Percentiles rank a stretch among this genome's conserved stretches.
Conservation (phyloP, 805 yeast species). For the Yarrowia keelungensis region DNA sequence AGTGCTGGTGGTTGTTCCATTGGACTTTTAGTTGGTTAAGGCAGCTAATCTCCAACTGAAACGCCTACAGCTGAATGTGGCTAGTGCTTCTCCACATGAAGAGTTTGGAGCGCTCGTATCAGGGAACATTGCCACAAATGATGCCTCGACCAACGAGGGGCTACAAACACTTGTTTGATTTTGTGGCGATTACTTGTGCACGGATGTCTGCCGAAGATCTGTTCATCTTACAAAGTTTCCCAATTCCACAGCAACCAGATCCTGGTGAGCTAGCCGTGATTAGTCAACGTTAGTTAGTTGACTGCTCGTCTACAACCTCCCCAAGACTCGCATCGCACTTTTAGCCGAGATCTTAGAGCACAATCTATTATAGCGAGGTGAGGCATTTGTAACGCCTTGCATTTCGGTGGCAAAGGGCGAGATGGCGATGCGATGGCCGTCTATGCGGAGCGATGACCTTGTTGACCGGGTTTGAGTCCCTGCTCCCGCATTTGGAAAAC, state of each 20-base stretch:
- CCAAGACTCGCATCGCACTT: neutral
- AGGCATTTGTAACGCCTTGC: conserved; percentile 2
- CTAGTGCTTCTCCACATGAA: no score
- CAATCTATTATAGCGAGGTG: conserved; percentile 15
- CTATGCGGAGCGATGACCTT: neutral
- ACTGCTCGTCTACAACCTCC: conserved; percentile 8
- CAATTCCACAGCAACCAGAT: conserved; percentile 4
- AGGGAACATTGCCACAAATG: no score
- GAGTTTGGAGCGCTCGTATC: no score
- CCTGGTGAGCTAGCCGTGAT: neutral
- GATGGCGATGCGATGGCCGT: neutral
- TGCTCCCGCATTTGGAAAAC: conserved; percentile 15
- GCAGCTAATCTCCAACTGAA: no score
- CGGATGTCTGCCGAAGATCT: neutral
- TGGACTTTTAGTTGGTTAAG: no score
- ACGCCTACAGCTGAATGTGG: no score
- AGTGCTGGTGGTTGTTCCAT: no score
- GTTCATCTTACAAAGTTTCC: neutral
- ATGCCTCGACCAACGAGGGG: no score
- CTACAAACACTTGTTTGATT: no score
- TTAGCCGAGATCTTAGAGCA: neutral
- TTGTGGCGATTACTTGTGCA: no score
- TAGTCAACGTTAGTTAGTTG: neutral
- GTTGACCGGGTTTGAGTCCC: neutral
- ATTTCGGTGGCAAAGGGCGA: no score